Percentiles rank a stretch among this genome's conserved stretches.
These are phyloP conservation scores for Pseudogymnoascus sp. DNA, from an alignment of 2,329 filamentous ascomycete species.

Conservation along the genomic window DNA sequence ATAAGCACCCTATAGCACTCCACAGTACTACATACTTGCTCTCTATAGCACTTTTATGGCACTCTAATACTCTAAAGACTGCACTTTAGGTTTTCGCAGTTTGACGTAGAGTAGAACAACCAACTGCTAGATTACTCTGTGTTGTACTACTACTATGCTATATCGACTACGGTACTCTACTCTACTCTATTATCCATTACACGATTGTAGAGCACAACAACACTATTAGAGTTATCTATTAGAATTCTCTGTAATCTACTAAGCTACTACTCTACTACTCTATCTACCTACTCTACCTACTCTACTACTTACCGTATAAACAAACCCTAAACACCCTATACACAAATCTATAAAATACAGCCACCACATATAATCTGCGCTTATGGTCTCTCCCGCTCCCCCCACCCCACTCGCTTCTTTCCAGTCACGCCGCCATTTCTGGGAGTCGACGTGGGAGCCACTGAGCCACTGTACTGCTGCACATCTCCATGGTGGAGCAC, in stretches of 20 bases:
- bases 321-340: neutral
- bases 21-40: neutral
- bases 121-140: neutral
- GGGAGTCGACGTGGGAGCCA: neutral
- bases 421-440: neutral
- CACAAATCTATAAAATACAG: too few relatives aligned
- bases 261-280: neutral
- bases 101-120: neutral
- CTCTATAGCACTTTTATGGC: neutral
- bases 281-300: neutral
- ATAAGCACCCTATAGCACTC: neutral
- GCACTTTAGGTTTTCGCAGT: neutral
- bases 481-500: constrained; percentile 1
- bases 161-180: neutral
- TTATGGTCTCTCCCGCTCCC: neutral
- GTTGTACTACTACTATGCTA: neutral
- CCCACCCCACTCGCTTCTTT: neutral
- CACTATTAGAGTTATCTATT: neutral
- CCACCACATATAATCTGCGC: neutral
- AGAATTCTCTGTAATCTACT: neutral
- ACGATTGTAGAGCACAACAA: neutral
- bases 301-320: neutral
- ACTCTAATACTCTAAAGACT: neutral
- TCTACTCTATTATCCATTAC: neutral
- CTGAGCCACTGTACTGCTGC: neutral